Conservation (phyloP, 139 green algal species). For the Klebsormidium nitens region DNA sequence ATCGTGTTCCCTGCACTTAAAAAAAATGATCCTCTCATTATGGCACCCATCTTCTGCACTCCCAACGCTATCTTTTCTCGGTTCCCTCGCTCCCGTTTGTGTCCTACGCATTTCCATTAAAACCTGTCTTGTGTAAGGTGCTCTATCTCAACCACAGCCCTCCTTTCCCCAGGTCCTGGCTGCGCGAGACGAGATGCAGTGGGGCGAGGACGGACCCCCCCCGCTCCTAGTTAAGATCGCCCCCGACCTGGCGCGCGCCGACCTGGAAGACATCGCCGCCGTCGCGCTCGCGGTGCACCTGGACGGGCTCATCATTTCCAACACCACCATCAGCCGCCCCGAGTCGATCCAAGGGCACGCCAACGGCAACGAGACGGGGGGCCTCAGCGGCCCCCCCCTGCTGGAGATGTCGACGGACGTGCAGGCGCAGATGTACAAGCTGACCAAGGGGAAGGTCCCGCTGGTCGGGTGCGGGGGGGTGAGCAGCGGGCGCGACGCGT, state of each 20-base stretch:
- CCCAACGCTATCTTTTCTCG: too few relatives aligned
- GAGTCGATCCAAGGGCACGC: background rate
- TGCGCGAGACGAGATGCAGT: constrained; percentile 63
- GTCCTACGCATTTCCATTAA: too few relatives aligned
- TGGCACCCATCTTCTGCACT: too few relatives aligned
- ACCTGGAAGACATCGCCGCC: constrained; percentile 79
- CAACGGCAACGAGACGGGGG: constrained; percentile 61
- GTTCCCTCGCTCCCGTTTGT: too few relatives aligned
- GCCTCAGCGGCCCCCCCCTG: constrained; percentile 80
- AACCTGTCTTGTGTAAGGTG: background rate
- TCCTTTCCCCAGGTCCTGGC: constrained; percentile 50
- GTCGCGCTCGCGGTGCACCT: constrained; percentile 61
- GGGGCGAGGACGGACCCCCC: constrained; percentile 44
- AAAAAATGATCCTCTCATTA: too few relatives aligned
- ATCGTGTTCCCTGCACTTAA: too few relatives aligned
- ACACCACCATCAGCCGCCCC: constrained; percentile 89
- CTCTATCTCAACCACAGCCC: constrained; percentile 44
- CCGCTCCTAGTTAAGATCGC: constrained; percentile 94
- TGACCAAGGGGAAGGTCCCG: constrained; percentile 64
- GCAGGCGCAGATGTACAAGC: constrained; percentile 27
- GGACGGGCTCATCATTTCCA: constrained; percentile 65
- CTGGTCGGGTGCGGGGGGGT: constrained; percentile 90
- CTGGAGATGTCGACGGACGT: constrained; percentile 66
- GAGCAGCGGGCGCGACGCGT: constrained; percentile 75
- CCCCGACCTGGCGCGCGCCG: constrained; percentile 74